Evolutionary conservation across 495 filamentous ascomycete species (phyloP).

Genomic region (Aspergillus olivimuriae): DNA sequence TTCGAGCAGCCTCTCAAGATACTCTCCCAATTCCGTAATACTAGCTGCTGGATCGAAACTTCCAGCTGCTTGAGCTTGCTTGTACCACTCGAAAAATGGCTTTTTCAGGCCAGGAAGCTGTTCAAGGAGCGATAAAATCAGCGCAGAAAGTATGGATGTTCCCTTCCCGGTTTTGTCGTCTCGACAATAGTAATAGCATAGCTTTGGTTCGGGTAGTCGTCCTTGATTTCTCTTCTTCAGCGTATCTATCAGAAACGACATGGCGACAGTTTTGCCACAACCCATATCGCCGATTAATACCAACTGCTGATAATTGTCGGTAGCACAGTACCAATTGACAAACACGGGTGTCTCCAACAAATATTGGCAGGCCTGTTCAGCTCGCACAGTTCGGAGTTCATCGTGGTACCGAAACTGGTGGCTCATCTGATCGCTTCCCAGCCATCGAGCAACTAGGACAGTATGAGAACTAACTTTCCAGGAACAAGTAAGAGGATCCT

Average conservation of each 20-base stretch:
- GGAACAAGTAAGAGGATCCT: conserved; percentile 3
- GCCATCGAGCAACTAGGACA: conserved; percentile 6
- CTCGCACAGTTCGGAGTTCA: conserved; percentile 9
- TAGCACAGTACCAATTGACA: conserved; percentile 7
- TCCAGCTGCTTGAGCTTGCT: conserved; percentile 10
- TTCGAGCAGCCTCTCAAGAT: conserved; percentile 10
- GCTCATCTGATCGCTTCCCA: conserved; percentile 10
- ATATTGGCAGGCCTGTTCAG: conserved; percentile 11
- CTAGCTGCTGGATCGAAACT: conserved; percentile 9
- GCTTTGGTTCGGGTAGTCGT: conserved; percentile 17
- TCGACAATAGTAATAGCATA: conserved; percentile 22
- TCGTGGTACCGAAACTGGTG: conserved; percentile 7
- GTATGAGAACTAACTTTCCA: conserved; percentile 5
- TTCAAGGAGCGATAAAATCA: conserved; percentile 14
- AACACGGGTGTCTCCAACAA: conserved; percentile 9
- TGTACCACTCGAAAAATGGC: conserved; percentile 13
- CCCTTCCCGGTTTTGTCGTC: conserved; percentile 14
- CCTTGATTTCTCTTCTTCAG: conserved; percentile 10
- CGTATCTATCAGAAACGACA: conserved; percentile 18
- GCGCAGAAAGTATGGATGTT: conserved; percentile 10
- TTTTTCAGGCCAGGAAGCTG: conserved; percentile 14
- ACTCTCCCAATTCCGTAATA: conserved; percentile 9
- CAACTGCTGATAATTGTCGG: conserved; percentile 12
- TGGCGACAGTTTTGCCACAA: conserved; percentile 18
- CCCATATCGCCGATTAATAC: conserved; percentile 21